Base-by-base conservation (phyloP, 305 asterid species). In the Andrographis paniculata region DNA sequence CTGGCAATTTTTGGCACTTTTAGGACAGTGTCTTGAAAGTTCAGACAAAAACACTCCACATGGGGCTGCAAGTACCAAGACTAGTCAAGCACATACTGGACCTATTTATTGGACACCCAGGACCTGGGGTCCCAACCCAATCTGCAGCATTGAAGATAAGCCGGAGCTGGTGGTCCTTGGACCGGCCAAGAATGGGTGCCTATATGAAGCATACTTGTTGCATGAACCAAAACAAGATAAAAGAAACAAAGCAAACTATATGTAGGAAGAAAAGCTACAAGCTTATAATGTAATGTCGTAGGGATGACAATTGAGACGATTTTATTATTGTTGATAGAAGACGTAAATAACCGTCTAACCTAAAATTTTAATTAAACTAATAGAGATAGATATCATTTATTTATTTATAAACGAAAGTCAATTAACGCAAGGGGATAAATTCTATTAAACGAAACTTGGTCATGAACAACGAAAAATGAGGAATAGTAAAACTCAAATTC, bases 31-130 rank as follows among this genome's bases (percentile, higher is more conserved):
- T 49, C 42, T 44, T 13, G 12, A 28, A 35, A 48, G 38, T 33
- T 33, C 38, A 1, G 38, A 33, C 38, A 33, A 27, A 43, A 54
- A 63, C 62, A 48, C 39, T 46, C 15, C 71, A 63, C 68, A 60
- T 63, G 70, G 61, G 55, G 28, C 2, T 33, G 38, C 12, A 5
- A 9, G 2, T 1, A 2, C 9, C 38, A 33, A 33, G 38, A 33
- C 38, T 13, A 33, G 38, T 33, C 38, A 33, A 33, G 2, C 2
- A 33, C 15, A 36, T 37, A 42, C 59, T 64, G 75, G 70, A 53
- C 67, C 59, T 64, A 5, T 6, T 33, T 2, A 7, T 33, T 9
- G 38, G n/a, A 4, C 11, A 13, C 1, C 13, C 38, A 7, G 38
- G 38, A 2, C 38, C n/a, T 10, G 13, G 12, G 12, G 38, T 27